Conservation (phyloP, 306 rosid species). For the Morella rubra region DNA sequence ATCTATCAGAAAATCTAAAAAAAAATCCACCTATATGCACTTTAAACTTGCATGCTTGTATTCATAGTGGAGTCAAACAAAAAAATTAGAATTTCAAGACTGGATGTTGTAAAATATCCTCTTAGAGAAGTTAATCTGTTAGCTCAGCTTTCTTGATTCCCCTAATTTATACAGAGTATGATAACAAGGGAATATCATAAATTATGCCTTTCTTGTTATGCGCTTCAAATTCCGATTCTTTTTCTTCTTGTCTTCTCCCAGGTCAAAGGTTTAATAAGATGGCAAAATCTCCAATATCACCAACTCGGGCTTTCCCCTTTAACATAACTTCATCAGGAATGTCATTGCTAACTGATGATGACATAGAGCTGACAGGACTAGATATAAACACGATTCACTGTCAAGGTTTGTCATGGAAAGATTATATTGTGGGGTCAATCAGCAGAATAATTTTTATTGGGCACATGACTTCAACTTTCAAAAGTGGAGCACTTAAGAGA, state of each 20-base stretch:
- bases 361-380: constrained; percentile 60
- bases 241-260: constrained; percentile 30
- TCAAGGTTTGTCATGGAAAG: constrained; percentile 65
- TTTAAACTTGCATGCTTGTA: not conserved
- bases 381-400: constrained; percentile 69
- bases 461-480: not conserved
- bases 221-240: constrained; percentile 19
- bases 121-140: constrained; percentile 6
- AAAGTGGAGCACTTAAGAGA: not conserved
- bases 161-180: not conserved
- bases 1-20: not conserved
- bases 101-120: constrained; percentile 3
- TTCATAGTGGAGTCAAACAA: not conserved
- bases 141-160: not conserved
- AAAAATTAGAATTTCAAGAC: not conserved
- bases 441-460: constrained; percentile 3
- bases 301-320: constrained; percentile 76
- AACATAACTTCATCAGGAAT: constrained; percentile 67
- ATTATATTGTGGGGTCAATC: constrained; percentile 17
- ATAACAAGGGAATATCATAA: constrained; percentile 1
- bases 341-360: constrained; percentile 58
- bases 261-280: constrained; percentile 76
- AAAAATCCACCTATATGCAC: not conserved
- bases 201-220: not conserved
- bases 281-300: constrained; percentile 89